Conservation (phyloP, 768 basidiomycete genomes). For the Pulveroboletus sp. region DNA sequence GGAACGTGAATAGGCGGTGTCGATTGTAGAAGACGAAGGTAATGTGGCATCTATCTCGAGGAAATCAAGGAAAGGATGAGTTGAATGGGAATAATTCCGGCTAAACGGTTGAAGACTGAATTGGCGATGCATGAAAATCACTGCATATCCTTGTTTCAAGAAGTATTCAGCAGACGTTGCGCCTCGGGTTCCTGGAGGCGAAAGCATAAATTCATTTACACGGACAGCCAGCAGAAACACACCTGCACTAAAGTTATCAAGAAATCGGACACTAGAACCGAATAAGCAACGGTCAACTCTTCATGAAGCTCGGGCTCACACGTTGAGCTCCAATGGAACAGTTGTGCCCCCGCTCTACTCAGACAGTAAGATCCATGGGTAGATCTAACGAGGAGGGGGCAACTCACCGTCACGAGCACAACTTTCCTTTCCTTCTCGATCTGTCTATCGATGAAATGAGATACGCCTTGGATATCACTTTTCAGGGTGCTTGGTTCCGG, state of each 20-base stretch:
- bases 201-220: conserved; percentile 1
- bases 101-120: conserved; percentile 98
- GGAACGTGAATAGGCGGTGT: conserved; percentile 20
- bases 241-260: conserved; percentile 99
- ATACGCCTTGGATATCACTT: conserved; percentile 58
- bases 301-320: conserved; percentile 57
- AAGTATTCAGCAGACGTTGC: conserved; percentile 99
- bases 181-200: conserved; percentile 79
- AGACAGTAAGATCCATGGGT: conserved; percentile 12
- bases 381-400: background rate
- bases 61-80: conserved; percentile 96
- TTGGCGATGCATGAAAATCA: conserved; percentile 98
- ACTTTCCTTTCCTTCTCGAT: conserved; percentile 62
- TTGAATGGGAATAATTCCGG: conserved; percentile 95
- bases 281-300: conserved; percentile 16
- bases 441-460: conserved; percentile 70
- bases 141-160: conserved; percentile 88
- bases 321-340: conserved; percentile 96
- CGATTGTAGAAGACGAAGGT: conserved; percentile 17
- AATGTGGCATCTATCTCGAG: conserved; percentile 55
- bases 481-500: conserved; percentile 70
- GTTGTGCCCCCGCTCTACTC: conserved; percentile 94
- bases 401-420: conserved; percentile 88
- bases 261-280: conserved; percentile 79
- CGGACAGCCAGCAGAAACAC: conserved; percentile 19